These are phyloP conservation scores for Capsella bursapastoris DNA, from an alignment of 345 rosid species.

Conservation along the genomic window DNA sequence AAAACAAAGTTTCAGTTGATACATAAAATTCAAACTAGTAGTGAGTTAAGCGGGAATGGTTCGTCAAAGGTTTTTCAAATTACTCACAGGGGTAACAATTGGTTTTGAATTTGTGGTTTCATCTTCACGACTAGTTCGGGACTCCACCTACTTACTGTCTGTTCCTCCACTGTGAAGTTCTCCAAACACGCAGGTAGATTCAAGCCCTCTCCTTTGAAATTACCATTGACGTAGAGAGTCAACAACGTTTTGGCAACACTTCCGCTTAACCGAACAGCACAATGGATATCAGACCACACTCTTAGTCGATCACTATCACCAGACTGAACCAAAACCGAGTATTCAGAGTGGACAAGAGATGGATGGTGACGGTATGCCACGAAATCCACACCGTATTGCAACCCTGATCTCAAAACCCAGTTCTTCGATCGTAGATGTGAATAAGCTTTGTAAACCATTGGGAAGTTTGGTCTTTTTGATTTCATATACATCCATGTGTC, in stretches of 20 bases:
- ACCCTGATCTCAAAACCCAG: constrained; percentile 79
- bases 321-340: constrained; percentile 61
- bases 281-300: constrained; percentile 76
- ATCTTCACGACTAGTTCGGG: constrained; percentile 69
- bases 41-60: not conserved
- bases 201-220: constrained; percentile 43
- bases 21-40: not conserved
- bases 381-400: constrained; percentile 78
- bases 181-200: constrained; percentile 51
- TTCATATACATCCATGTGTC: constrained; percentile 63
- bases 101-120: constrained; percentile 32
- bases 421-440: constrained; percentile 71
- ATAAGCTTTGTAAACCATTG: constrained; percentile 68
- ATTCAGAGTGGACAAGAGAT: constrained; percentile 83
- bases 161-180: constrained; percentile 58
- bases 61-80: constrained; percentile 2
- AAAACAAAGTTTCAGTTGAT: not conserved
- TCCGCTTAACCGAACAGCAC: constrained; percentile 70
- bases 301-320: constrained; percentile 52
- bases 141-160: constrained; percentile 66
- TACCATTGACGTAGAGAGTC: constrained; percentile 51
- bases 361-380: constrained; percentile 89
- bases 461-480: constrained; percentile 55
- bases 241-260: constrained; percentile 79
- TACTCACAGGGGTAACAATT: constrained; percentile 14